Evolutionary conservation across 2,329 filamentous ascomycete genomes (phyloP).

Genomic region (Tolypocladium cylindrosporum): DNA sequence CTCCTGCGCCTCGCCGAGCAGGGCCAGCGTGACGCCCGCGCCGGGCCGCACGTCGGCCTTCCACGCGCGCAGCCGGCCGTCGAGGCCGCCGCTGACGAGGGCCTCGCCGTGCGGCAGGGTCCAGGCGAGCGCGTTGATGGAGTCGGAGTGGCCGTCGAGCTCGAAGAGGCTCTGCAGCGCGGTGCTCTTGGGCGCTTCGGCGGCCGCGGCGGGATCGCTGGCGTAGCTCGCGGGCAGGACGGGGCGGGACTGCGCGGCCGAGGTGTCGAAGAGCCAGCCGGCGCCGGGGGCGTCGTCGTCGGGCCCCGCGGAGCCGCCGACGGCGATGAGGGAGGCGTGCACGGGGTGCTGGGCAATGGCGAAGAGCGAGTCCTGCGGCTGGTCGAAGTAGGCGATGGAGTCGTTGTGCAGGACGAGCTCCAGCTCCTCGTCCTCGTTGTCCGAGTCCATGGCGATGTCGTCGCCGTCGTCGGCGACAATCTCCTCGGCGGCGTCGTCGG

Average conservation of each 20-base stretch:
- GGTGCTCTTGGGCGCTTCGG: conserved; percentile 40
- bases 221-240: conserved; percentile 70
- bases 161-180: conserved; percentile 57
- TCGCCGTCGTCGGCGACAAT: conserved; percentile 45
- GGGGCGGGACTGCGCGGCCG: conserved; percentile 51
- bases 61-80: conserved; percentile 72
- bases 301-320: conserved; percentile 63
- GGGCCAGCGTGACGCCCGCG: conserved; percentile 42
- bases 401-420: conserved; percentile 84
- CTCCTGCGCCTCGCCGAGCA: conserved; percentile 72
- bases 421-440: conserved; percentile 61
- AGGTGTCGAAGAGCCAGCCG: conserved; percentile 76
- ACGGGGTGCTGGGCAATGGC: conserved; percentile 87
- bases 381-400: conserved; percentile 85
- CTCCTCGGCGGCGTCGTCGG: conserved; percentile 71
- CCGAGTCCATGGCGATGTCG: conserved; percentile 74
- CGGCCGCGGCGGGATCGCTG: conserved; percentile 43
- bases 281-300: conserved; percentile 57
- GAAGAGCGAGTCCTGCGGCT: conserved; percentile 85
- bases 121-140: conserved; percentile 77
- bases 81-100: conserved; percentile 76
- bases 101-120: conserved; percentile 76
- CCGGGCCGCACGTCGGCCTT: conserved; percentile 36
- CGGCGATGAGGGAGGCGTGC: conserved; percentile 68
- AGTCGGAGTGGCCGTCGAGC: conserved; percentile 86